These are phyloP conservation scores for Blumeriella jaapii DNA, from an alignment of 2,329 filamentous ascomycete species.

Conservation along the genomic window DNA sequence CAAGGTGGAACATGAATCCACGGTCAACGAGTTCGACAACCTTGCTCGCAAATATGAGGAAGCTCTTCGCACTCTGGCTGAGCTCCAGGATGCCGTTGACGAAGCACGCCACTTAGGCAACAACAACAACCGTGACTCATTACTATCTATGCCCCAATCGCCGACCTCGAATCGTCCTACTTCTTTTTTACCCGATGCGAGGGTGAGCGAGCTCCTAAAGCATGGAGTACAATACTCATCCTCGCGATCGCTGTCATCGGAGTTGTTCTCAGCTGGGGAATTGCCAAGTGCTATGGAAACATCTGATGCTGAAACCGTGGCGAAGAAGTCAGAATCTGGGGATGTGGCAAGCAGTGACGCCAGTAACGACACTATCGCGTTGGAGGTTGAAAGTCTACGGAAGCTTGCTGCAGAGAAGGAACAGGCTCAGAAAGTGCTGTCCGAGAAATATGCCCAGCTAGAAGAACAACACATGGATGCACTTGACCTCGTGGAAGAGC, in stretches of 20 bases:
- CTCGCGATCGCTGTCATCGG: conserved; percentile 85
- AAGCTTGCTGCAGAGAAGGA: conserved; percentile 66
- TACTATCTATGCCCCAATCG: conserved; percentile 40
- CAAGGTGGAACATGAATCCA: conserved; percentile 79
- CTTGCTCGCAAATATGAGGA: conserved; percentile 87
- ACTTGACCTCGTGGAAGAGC: conserved; percentile 76
- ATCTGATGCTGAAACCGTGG: conserved; percentile 46
- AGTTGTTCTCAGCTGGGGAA: conserved; percentile 79
- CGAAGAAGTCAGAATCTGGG: conserved; percentile 25
- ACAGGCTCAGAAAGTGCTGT: conserved; percentile 58
- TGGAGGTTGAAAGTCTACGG: conserved; percentile 63
- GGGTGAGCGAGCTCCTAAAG: conserved; percentile 60
- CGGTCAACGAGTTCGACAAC: conserved; percentile 66
- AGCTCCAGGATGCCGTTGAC: conserved; percentile 76
- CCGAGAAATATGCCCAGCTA: conserved; percentile 70
- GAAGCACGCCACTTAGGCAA: conserved; percentile 66
- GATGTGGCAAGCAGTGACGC: conserved; percentile 26
- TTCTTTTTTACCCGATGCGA: conserved; percentile 76
- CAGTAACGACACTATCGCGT: conserved; percentile 36
- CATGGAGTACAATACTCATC: conserved; percentile 58
- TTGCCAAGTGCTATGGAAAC: conserved; percentile 55
- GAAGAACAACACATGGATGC: conserved; percentile 73
- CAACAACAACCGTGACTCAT: conserved; percentile 38
- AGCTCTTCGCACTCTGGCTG: conserved; percentile 67
- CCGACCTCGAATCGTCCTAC: conserved; percentile 47